phyloP scores from a whole-genome alignment of 1,284 basidiomycete genomes.

The Polyporus tsugae region DNA sequence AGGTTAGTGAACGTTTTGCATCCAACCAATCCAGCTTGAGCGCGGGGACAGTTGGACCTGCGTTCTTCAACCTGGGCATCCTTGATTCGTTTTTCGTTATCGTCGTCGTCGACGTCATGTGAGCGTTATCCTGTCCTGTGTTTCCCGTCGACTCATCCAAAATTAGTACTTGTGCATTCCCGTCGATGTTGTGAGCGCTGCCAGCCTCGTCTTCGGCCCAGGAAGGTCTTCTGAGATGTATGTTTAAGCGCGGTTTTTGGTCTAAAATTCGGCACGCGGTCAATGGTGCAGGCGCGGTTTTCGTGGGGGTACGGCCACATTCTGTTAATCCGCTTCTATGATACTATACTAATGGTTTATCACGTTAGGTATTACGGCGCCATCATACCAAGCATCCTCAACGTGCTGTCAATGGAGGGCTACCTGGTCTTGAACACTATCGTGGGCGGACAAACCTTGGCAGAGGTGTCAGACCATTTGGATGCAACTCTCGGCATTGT shows the following conservation, averaged over 20 bases:
- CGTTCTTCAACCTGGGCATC: conserved; percentile 64
- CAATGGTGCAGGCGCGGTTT: conserved; percentile 70
- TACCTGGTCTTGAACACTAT: conserved; percentile 80
- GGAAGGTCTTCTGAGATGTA: background rate
- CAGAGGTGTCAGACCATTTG: conserved; percentile 61
- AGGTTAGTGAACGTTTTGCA: background rate
- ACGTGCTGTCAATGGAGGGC: conserved; percentile 69
- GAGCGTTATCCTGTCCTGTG: conserved; percentile 34
- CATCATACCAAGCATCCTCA: conserved; percentile 69
- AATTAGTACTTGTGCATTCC: conserved; percentile 40
- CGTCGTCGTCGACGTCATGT: conserved; percentile 64
- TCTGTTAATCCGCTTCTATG: background rate
- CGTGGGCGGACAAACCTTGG: conserved; percentile 77
- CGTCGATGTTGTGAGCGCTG: conserved; percentile 62
- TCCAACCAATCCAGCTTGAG: conserved; percentile 48
- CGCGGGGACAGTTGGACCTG: conserved; percentile 66
- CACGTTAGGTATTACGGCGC: conserved; percentile 65
- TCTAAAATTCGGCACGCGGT: conserved; percentile 65
- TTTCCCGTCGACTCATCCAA: conserved; percentile 15
- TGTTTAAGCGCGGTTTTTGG: conserved; percentile 60
- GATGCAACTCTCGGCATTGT: conserved; percentile 76
- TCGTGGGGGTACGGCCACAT: conserved; percentile 52
- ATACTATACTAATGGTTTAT: background rate
- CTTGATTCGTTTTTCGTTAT: conserved; percentile 60
- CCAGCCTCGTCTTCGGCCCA: background rate